Evolutionary conservation across 2,329 filamentous ascomycete species (phyloP).

Genomic region (Diaporthe aspalathi): DNA sequence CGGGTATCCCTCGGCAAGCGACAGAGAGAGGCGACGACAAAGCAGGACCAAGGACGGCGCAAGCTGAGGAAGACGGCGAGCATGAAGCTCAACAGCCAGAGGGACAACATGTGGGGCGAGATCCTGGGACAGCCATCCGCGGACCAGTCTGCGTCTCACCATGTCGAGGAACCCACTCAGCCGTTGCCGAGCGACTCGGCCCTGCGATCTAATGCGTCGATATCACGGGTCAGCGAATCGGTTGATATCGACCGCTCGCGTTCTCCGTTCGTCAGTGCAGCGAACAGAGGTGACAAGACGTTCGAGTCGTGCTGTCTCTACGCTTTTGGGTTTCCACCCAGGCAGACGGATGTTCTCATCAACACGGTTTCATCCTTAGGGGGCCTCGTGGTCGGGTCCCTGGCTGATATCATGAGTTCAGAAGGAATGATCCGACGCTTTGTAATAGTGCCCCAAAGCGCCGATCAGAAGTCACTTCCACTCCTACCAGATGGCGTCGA

Average conservation of each 20-base stretch:
- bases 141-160: slow-evolving; percentile 44
- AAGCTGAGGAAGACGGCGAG: slow-evolving; percentile 92
- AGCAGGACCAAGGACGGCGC: slow-evolving; percentile 70
- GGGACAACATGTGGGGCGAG: slow-evolving; percentile 88
- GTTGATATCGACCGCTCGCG: slow-evolving; percentile 2
- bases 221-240: slow-evolving; percentile 19
- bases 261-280: slow-evolving; percentile 43
- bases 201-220: slow-evolving; percentile 17
- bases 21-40: slow-evolving; percentile 59
- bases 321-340: slow-evolving; percentile 68
- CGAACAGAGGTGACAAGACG: slow-evolving; percentile 53
- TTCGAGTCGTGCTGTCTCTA: slow-evolving; percentile 69
- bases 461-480: slow-evolving; percentile 59
- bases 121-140: slow-evolving; percentile 70
- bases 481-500: slow-evolving; percentile 54
- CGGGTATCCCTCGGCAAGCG: slow-evolving; percentile 69
- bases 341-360: slow-evolving; percentile 61
- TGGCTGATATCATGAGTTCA: slow-evolving; percentile 54
- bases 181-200: slow-evolving; percentile 31
- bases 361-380: slow-evolving; percentile 61
- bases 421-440: slow-evolving; percentile 54
- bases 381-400: slow-evolving; percentile 56
- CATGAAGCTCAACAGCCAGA: slow-evolving; percentile 82
- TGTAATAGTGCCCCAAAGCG: slow-evolving; percentile 66
- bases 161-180: slow-evolving; percentile 35